Evolutionary conservation across 1,139 yeast species (phyloP).

Genomic region (Candida labiduridarum): DNA sequence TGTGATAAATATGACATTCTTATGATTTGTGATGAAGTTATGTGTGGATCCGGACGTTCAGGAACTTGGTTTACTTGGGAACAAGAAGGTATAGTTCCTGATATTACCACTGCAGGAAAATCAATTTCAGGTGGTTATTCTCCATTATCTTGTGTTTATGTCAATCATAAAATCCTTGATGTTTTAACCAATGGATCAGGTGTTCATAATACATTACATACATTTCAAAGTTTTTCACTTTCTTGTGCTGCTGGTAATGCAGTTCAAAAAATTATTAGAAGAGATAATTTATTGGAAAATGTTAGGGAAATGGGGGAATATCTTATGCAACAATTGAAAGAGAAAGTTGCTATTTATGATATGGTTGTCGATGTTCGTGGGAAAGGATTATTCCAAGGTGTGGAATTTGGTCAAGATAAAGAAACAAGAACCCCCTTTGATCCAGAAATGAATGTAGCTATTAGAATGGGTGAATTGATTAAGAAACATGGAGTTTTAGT

Average conservation of each 20-base stretch:
- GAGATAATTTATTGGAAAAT: constrained; percentile 18
- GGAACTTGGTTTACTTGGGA: constrained; percentile 24
- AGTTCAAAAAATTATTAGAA: constrained; percentile 19
- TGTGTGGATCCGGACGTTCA: constrained; percentile 65
- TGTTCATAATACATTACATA: constrained; percentile 16
- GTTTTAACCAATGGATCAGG: constrained; percentile 15
- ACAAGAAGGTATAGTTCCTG: constrained; percentile 19
- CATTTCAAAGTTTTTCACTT: constrained; percentile 21
- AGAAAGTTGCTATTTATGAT: constrained; percentile 28
- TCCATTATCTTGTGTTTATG: constrained; percentile 20
- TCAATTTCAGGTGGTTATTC: constrained; percentile 21
- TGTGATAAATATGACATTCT: constrained; percentile 62
- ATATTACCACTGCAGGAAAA: constrained; percentile 21
- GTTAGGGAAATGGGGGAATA: constrained; percentile 17
- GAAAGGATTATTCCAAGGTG: constrained; percentile 60
- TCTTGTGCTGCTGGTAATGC: constrained; percentile 20
- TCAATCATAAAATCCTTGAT: constrained; percentile 18
- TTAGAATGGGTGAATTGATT: constrained; percentile 35
- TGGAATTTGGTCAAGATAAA: constrained; percentile 57
- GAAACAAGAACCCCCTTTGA: constrained; percentile 51
- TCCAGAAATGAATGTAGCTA: constrained; percentile 31
- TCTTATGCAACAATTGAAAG: constrained; percentile 19
- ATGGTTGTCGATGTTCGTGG: constrained; percentile 64
- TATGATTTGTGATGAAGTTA: constrained; percentile 62
- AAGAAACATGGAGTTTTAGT: constrained; percentile 45